Conservation (phyloP, 2,329 filamentous ascomycete genomes). For the Fusarium liriodendri region DNA sequence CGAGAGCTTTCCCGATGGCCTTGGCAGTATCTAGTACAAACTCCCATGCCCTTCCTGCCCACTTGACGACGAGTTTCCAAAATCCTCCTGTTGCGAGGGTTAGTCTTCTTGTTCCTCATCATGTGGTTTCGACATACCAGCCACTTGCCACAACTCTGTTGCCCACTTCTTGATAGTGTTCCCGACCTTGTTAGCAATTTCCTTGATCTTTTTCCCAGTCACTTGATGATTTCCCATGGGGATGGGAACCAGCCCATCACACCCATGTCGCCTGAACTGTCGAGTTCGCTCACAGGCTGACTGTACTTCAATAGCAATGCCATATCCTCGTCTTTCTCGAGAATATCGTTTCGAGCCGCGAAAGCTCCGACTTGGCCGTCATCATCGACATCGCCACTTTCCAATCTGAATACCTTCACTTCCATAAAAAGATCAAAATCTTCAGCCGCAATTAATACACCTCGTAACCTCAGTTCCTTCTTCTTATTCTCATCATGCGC, state of each 20-base stretch:
- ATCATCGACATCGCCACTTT: not conserved
- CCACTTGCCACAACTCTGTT: not conserved
- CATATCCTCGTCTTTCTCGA: not conserved
- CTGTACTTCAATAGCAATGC: not conserved
- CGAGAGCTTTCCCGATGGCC: too few species aligned
- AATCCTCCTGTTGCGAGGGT: too few species aligned
- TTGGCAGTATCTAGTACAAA: too few species aligned
- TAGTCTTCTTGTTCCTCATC: too few species aligned
- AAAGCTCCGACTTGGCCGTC: not conserved
- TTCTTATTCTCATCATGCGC: not conserved
- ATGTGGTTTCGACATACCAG: too few species aligned
- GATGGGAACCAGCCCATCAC: not conserved
- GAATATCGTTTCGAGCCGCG: not conserved
- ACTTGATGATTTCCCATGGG: not conserved
- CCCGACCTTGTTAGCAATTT: not conserved
- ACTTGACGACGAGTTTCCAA: too few species aligned
- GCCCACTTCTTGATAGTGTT: not conserved
- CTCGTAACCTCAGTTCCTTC: not conserved
- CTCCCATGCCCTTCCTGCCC: too few species aligned
- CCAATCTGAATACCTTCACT: not conserved
- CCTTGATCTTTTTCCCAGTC: not conserved
- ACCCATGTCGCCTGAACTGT: not conserved
- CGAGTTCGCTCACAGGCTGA: not conserved
- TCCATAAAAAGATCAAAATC: not conserved
- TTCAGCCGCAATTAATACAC: not conserved